These are phyloP conservation scores for Phytophthora megakarya DNA, from an alignment of 352 stramenopile species.

Conservation along the genomic window DNA sequence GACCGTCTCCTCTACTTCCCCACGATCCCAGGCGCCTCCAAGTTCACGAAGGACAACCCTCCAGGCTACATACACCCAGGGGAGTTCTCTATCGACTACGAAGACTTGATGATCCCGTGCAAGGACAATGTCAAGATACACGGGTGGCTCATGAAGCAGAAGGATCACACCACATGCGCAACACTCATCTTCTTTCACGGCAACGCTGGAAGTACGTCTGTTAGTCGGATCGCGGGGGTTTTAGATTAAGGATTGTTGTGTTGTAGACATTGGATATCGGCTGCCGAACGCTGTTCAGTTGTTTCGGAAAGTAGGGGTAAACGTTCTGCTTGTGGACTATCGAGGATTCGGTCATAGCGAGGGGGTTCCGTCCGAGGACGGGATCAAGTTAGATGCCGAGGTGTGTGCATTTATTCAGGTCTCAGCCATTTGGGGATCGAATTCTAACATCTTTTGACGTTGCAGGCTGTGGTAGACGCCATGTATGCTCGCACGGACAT, in stretches of 20 bases:
- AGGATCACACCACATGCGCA: conserved; percentile 47
- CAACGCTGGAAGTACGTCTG: conserved; percentile 89
- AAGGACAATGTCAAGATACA: conserved; percentile 88
- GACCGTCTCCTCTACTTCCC: conserved; percentile 87
- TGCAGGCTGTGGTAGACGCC: conserved; percentile 77
- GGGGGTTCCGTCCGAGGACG: conserved; percentile 83
- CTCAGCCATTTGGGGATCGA: too few species aligned
- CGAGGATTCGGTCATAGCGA: conserved; percentile 93
- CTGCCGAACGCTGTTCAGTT: conserved; percentile 93
- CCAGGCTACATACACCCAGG: conserved; percentile 85
- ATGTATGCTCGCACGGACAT: conserved; percentile 77
- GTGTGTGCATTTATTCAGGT: conserved; percentile 26
- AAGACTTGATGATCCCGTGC: conserved; percentile 87
- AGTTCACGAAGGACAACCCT: conserved; percentile 84
- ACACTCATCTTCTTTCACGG: conserved; percentile 97
- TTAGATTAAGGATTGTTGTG: neutral
- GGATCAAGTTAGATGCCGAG: conserved; percentile 92
- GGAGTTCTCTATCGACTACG: conserved; percentile 90
- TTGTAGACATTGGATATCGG: conserved; percentile 91
- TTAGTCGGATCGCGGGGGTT: too few species aligned
- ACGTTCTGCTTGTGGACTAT: conserved; percentile 95
- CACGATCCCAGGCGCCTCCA: conserved; percentile 74
- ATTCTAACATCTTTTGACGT: too few species aligned
- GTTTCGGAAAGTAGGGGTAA: conserved; percentile 84
- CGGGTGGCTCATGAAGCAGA: conserved; percentile 93